These are phyloP conservation scores for Claviceps arundinis DNA, from an alignment of 2,329 filamentous ascomycete genomes.

Conservation along the genomic window DNA sequence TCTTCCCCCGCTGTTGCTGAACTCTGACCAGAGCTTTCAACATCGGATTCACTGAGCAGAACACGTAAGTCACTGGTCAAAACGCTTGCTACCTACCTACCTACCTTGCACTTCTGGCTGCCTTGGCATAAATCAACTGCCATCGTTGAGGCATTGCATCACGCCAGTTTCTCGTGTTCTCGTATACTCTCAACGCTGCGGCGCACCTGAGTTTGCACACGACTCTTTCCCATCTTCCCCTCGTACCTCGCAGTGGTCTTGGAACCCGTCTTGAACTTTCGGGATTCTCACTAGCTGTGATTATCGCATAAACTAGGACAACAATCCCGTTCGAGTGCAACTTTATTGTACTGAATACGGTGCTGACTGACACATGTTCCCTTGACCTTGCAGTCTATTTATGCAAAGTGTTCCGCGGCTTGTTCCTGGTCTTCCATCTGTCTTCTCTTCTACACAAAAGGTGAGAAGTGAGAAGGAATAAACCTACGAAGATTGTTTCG, in stretches of 20 bases:
- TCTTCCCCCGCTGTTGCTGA: not conserved
- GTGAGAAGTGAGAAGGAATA: not conserved
- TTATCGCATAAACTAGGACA: not conserved
- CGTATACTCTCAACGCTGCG: not conserved
- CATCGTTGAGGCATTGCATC: too few relatives aligned
- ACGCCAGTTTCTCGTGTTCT: not conserved
- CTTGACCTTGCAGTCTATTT: not conserved
- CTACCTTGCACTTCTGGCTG: not conserved
- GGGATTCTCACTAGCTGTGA: not conserved
- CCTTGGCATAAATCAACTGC: too few relatives aligned
- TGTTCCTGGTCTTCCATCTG: not conserved
- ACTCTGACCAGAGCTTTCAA: not conserved
- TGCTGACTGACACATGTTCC: not conserved
- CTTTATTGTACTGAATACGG: not conserved
- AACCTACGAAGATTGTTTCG: not conserved
- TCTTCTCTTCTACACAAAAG: not conserved
- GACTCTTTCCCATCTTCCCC: too few relatives aligned
- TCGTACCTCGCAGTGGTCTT: too few relatives aligned
- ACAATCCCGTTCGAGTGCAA: not conserved
- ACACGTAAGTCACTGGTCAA: not conserved
- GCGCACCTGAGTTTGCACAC: not conserved
- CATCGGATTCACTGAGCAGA: not conserved
- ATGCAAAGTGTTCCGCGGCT: not conserved
- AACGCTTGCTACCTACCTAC: not conserved
- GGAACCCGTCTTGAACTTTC: too few relatives aligned